Evolutionary conservation across 768 basidiomycete genomes (phyloP), one percentile per base, ranked within the genome.

Genomic region (Boletus subcaerulescens): DNA sequence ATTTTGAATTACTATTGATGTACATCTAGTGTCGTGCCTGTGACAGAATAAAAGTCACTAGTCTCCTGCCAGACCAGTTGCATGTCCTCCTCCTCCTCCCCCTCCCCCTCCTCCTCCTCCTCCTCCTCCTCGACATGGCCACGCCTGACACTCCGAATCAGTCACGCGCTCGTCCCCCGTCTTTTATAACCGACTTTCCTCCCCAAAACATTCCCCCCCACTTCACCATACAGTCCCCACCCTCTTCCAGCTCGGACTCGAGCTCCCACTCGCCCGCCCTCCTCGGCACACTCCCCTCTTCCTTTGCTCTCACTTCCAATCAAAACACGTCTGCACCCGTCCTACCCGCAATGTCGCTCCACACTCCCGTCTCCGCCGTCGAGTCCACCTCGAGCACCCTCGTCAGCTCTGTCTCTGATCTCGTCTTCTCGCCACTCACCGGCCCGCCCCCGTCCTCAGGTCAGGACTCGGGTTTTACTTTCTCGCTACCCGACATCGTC

Each of bases 171-270:
- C 42, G 45, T 3, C 42, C 52, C 0, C 52, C 57, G 15, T 31
- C 10, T 2, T 50, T 52, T 58, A 61, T 80, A 45, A 58, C 78
- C 18, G 77, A 80, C 65, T 74, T 80, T 57, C 71, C 63, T 4
- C 71, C 63, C 2, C 8, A 39, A 39, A n/a, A n/a, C 17, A 39
- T 39, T 7, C 38, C 38, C 7, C 15, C 13, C 17, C 15, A 17
- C 38, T n/a, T 39, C 38, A 8, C 38, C n/a, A 7, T 39, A 17
- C 38, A 17, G 13, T 14, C 43, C 44, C 13, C 36, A 5, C 64
- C 55, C 41, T 45, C 68, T 60, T 50, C 57, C 17, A 49, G 29
- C 36, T 61, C 67, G 3, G 64, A 65, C 40, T 72, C 69, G 35
- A 60, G 56, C 50, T 52, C 68, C 41, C 71, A 72, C 18, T 75